Conservation (phyloP, 2,329 filamentous ascomycete genomes). For the Diaporthe ilicicola region DNA sequence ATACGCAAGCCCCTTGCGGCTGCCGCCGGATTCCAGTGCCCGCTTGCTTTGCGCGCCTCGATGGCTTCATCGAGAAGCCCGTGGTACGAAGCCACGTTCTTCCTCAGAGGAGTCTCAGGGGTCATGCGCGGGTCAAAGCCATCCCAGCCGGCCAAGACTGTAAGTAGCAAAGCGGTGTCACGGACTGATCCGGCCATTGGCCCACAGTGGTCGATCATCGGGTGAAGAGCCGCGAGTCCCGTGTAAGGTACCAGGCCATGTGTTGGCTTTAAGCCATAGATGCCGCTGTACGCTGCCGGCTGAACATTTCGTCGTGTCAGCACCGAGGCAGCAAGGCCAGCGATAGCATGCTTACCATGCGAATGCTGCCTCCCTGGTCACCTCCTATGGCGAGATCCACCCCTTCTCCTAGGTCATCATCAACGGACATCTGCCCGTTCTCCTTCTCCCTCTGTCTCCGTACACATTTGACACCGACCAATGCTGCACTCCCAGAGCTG, state of each 20-base stretch:
- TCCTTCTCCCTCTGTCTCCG: constrained; percentile 30
- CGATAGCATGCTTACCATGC: constrained; percentile 37
- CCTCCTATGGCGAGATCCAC: constrained; percentile 48
- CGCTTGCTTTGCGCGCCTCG: constrained; percentile 32
- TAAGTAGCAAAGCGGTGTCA: constrained; percentile 52
- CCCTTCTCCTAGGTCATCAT: constrained; percentile 37
- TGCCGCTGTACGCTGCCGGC: constrained; percentile 49
- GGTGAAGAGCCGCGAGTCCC: constrained; percentile 50
- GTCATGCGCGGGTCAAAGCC: constrained; percentile 55
- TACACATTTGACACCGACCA: constrained; percentile 38
- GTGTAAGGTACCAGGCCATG: constrained; percentile 60
- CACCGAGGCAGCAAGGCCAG: neutral
- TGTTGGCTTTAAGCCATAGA: constrained; percentile 57
- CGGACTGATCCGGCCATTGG: constrained; percentile 53
- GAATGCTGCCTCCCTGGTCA: constrained; percentile 49
- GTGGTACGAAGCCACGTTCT: constrained; percentile 45
- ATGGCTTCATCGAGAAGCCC: constrained; percentile 39
- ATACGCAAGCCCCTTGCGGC: constrained; percentile 52
- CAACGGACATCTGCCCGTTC: constrained; percentile 13
- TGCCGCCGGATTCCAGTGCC: constrained; percentile 37
- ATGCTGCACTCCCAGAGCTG: constrained; percentile 46
- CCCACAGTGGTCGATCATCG: constrained; percentile 53
- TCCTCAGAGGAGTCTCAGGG: constrained; percentile 47
- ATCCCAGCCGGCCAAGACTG: constrained; percentile 55
- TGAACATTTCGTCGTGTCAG: neutral